Base-by-base conservation (phyloP, 805 yeast genomes). In the Debaryomyces castellii region DNA sequence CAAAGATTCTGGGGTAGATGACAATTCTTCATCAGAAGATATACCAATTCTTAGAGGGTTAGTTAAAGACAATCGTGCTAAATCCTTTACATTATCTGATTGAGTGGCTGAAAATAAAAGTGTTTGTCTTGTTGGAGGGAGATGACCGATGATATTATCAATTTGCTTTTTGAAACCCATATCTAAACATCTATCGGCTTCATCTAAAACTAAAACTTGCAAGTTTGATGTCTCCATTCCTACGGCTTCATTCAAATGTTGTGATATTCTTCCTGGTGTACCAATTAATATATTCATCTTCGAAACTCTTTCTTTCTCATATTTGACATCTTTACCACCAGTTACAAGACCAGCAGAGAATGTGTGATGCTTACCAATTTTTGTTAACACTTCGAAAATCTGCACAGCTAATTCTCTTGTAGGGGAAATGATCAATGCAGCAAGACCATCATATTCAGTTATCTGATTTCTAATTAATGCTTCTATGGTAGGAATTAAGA, bases 401-500 rank as follows among this genome's bases (percentile, higher is more conserved):
- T 90, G 97, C 51, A 89, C 83, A 0, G 97, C 96, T 54, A 90
- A 68, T 59, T 90, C 97, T 63, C 97, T 78, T 0, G 97, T 90
- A 4, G 97, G 97, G 1, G 96, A 83, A n/a, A 90, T 82, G 20
- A 90, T 81, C 47, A 90, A 70, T 0, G 96, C 97, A 5, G 96
- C 96, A 33, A 91, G 71, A 1, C 97, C 97, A 62, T 90, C 97
- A 54, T 67, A 74, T 50, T 85, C 94, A 39, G 89, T 82, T 85
- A 96, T 89, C 44, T 77, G 76, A 54, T 83, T 82, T 49, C 83
- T 77, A 47, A 79, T 77, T 45, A 90, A 71, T 42, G 81, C 81
- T 58, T 85, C 91, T 7, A 91, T 66, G 12, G 87, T 77, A 1
- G 97, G 97, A 38, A 90, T 76, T 52, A 90, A 69, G 56, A 91